phyloP scores from a whole-genome alignment of 129 eudicot species.

The Scalesia atractyloides region DNA sequence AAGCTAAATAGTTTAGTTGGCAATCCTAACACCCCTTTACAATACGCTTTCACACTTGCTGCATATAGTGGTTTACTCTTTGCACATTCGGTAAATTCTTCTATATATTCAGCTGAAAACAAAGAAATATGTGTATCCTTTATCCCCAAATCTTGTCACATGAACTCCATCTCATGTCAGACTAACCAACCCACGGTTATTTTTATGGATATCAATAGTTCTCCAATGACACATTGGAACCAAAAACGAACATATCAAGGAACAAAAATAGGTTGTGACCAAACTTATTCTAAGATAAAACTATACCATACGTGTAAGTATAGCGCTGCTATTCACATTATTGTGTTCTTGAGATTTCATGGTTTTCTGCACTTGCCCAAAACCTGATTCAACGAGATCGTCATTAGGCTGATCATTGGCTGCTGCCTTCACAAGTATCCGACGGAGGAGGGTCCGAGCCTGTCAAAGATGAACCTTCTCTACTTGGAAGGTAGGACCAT shows the following conservation, averaged over 20 bases:
- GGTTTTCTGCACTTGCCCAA: neutral
- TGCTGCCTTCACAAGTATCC: constrained; percentile 23
- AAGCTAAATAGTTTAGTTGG: too few relatives aligned
- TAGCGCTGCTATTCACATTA: constrained; percentile 18
- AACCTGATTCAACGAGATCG: neutral
- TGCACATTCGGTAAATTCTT: too few relatives aligned
- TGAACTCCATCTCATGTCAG: neutral
- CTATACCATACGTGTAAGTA: constrained; percentile 19
- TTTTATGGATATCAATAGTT: neutral
- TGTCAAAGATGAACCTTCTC: constrained; percentile 47
- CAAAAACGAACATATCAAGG: neutral
- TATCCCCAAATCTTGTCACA: neutral
- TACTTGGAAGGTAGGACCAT: constrained; percentile 62
- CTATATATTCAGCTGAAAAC: neutral
- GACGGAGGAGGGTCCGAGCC: constrained; percentile 18
- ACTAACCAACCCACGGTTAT: constrained; percentile 6
- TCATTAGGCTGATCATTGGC: constrained; percentile 29
- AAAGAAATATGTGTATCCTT: neutral
- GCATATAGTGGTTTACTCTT: too few relatives aligned
- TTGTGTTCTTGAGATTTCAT: constrained; percentile 23
- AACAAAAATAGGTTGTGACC: constrained; percentile 5
- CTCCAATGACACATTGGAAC: neutral
- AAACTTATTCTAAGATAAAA: constrained; percentile 20
- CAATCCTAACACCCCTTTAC: too few relatives aligned
- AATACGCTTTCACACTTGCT: too few relatives aligned